Evolutionary conservation across 257 asterid species (phyloP).

Genomic region (Haberlea rhodopensis): DNA sequence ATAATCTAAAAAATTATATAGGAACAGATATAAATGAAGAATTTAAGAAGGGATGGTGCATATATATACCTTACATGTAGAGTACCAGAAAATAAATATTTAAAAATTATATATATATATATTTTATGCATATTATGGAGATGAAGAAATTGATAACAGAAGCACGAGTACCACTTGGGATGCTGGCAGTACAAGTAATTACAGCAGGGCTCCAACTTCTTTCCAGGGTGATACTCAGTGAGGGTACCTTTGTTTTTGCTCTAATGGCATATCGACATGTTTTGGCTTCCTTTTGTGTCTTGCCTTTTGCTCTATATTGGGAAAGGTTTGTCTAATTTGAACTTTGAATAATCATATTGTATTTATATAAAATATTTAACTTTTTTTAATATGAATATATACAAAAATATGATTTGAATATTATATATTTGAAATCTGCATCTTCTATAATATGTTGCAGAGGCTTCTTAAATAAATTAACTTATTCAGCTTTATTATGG

Average conservation of each 20-base stretch:
- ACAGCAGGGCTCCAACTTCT: conserved; percentile 58
- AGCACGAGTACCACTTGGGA: conserved; percentile 38
- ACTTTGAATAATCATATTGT: background rate
- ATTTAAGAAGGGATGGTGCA: no score
- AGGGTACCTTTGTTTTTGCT: conserved; percentile 53
- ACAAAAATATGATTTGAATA: background rate
- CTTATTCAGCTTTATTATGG: conserved; percentile 37
- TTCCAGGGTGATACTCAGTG: conserved; percentile 43
- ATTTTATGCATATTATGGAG: conserved; percentile 10
- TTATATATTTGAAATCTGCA: background rate
- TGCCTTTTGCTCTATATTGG: conserved; percentile 46
- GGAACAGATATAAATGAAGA: background rate
- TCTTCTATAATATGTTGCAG: no score
- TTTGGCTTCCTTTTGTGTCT: conserved; percentile 44
- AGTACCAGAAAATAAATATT: no score
- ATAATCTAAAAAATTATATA: background rate
- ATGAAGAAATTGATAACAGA: conserved; percentile 29
- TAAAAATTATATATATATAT: background rate
- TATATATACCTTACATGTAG: no score
- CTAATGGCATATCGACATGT: conserved; percentile 50
- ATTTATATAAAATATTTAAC: background rate
- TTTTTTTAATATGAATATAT: no score
- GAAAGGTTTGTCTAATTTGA: conserved; percentile 45
- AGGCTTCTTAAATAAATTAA: conserved; percentile 34
- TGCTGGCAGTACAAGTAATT: conserved; percentile 52